A percentile compares a stretch with the other conserved stretches of the same genome.
Conservation (phyloP, 305 asterid species). For the Fraxinus sp. region DNA sequence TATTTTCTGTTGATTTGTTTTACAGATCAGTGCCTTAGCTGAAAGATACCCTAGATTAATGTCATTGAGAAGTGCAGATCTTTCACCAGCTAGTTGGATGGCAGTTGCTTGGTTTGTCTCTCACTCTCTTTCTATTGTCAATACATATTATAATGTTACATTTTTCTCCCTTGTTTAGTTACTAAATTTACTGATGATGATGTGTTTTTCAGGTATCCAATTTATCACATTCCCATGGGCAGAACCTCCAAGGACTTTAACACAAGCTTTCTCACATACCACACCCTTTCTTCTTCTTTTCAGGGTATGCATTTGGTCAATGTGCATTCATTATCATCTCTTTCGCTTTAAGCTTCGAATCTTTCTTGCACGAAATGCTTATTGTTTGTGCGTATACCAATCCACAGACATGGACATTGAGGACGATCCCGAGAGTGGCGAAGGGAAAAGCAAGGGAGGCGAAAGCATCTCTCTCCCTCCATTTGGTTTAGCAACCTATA, state of each 20-base stretch:
- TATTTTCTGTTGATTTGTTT: conserved; percentile 19
- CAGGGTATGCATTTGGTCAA: conserved; percentile 49
- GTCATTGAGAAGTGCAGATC: conserved; percentile 88
- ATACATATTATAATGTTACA: not conserved
- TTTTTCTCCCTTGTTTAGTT: not conserved
- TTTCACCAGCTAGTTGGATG: conserved; percentile 99
- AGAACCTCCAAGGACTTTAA: conserved; percentile 79
- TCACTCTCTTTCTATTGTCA: not conserved
- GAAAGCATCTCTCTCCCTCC: conserved; percentile 65
- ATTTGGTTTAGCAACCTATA: conserved; percentile 79
- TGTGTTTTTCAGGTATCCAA: conserved; percentile 72
- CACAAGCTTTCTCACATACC: conserved; percentile 88
- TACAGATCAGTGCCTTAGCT: conserved; percentile 66
- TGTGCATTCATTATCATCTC: not conserved
- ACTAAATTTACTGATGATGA: not conserved
- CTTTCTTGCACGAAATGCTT: not conserved
- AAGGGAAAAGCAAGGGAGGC: conserved; percentile 51
- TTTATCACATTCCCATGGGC: conserved; percentile 90
- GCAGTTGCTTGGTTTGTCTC: conserved; percentile 79
- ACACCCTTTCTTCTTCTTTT: conserved; percentile 92
- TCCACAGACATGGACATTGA: conserved; percentile 54
- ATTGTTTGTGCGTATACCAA: not conserved
- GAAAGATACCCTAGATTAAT: conserved; percentile 72
- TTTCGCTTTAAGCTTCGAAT: too few species aligned
- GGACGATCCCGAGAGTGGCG: conserved; percentile 35